A percentile compares a stretch with the other conserved stretches of the same genome.
Evolutionary conservation across 768 basidiomycete species (phyloP).

Genomic region (Daedaleopsis nitida): DNA sequence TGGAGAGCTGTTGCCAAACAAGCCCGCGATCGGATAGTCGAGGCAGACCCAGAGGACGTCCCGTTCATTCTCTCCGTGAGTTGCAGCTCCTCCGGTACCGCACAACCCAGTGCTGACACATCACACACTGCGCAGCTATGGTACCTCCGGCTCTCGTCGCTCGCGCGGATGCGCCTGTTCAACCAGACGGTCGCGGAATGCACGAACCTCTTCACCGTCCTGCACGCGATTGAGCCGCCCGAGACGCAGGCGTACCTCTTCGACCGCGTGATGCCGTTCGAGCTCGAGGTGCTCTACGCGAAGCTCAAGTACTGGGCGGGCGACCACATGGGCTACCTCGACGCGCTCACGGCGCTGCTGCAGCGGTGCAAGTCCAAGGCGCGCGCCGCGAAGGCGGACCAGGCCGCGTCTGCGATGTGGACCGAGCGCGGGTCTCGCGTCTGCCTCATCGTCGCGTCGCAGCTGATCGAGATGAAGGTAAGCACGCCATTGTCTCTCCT

Average conservation of each 20-base stretch:
- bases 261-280: constrained; percentile 57
- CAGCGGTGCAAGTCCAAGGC: constrained; percentile 55
- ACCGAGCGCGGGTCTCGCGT: constrained; percentile 76
- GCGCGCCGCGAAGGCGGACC: constrained; percentile 33
- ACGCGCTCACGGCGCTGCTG: constrained; percentile 67
- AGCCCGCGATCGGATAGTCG: constrained; percentile 78
- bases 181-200: constrained; percentile 88
- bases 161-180: constrained; percentile 80
- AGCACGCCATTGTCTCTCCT: constrained; percentile 4
- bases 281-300: constrained; percentile 67
- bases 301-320: constrained; percentile 81
- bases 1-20: constrained; percentile 85
- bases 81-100: constrained; percentile 3
- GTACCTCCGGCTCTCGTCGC: constrained; percentile 78
- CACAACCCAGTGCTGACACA: background rate
- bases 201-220: constrained; percentile 73
- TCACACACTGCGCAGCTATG: constrained; percentile 55
- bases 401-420: constrained; percentile 60
- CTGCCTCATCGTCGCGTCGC: constrained; percentile 78
- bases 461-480: constrained; percentile 86
- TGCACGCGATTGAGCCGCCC: constrained; percentile 40
- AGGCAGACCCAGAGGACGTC: constrained; percentile 69
- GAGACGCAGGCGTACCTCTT: constrained; percentile 58
- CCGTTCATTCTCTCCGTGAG: constrained; percentile 67
- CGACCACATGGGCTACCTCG: constrained; percentile 79